phyloP scores from a whole-genome alignment of 2,329 filamentous ascomycete species.

The Aureobasidium leucospermi region DNA sequence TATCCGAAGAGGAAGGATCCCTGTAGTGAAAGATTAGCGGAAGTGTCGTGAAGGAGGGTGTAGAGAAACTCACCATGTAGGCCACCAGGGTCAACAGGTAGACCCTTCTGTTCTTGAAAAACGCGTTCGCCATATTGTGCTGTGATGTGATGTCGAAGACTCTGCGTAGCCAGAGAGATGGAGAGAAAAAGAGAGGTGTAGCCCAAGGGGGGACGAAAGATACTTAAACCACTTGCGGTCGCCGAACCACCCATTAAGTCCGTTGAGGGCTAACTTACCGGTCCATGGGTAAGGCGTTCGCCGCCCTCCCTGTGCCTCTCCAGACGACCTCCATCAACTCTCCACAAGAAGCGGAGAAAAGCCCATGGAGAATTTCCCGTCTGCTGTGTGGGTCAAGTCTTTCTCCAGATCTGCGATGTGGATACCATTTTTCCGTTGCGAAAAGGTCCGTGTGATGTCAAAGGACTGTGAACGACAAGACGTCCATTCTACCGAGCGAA shows the following conservation, averaged over 20 bases:
- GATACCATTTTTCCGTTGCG: conserved; percentile 6
- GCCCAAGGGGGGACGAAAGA: background rate
- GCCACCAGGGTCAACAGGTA: conserved; percentile 38
- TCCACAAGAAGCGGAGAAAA: background rate
- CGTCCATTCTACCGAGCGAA: background rate
- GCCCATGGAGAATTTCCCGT: conserved; percentile 6
- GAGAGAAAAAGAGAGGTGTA: background rate
- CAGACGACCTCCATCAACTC: background rate
- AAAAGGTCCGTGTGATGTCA: background rate
- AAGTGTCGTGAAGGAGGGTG: background rate
- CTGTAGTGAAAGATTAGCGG: conserved; percentile 20
- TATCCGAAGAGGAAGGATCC: conserved; percentile 21
- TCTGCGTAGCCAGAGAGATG: background rate
- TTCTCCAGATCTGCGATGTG: conserved; percentile 11
- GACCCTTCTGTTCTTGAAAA: conserved; percentile 38
- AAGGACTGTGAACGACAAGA: background rate
- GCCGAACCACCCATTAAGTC: background rate
- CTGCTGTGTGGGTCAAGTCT: conserved; percentile 3
- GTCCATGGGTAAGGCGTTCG: background rate
- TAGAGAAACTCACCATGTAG: conserved; percentile 32
- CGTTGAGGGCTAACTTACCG: background rate
- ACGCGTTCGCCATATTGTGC: conserved; percentile 14
- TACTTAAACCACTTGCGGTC: background rate
- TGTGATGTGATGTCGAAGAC: background rate
- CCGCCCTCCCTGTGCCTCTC: background rate